A percentile compares a stretch with the other conserved stretches of the same genome.
These are phyloP conservation scores for Fusarium continuum DNA, from an alignment of 2,329 filamentous ascomycete species.

Conservation along the genomic window DNA sequence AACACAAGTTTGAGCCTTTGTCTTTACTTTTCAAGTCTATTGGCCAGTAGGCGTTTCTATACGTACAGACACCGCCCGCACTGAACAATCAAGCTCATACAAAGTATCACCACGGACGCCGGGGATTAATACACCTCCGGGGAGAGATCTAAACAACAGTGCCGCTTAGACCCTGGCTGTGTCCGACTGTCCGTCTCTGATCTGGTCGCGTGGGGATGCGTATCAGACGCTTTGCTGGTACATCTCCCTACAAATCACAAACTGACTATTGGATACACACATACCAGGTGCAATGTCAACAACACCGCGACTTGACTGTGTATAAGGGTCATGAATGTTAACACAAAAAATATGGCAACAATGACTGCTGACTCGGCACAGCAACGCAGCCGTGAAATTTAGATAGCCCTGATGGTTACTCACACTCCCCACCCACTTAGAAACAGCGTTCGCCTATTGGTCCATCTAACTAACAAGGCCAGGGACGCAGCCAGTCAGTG, in stretches of 20 bases:
- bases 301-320: neutral
- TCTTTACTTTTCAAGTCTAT: neutral
- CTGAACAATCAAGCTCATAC: neutral
- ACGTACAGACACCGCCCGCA: too few species aligned
- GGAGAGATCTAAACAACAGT: neutral
- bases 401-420: constrained; percentile 8
- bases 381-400: constrained; percentile 2
- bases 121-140: neutral
- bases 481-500: constrained; percentile 27
- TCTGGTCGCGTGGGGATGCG: constrained; percentile 9
- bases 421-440: constrained; percentile 15
- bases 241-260: neutral
- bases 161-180: constrained; percentile 1
- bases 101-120: neutral
- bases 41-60: too few species aligned
- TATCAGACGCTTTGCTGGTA: neutral
- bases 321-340: neutral
- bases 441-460: constrained; percentile 12
- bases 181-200: constrained; percentile 2
- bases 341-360: neutral
- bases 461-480: constrained; percentile 14
- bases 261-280: neutral
- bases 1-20: neutral
- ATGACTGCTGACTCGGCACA: neutral
- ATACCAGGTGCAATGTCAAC: neutral